Evolutionary conservation across 352 stramenopile genomes (phyloP).

Genomic region (Phytophthora megakarya): DNA sequence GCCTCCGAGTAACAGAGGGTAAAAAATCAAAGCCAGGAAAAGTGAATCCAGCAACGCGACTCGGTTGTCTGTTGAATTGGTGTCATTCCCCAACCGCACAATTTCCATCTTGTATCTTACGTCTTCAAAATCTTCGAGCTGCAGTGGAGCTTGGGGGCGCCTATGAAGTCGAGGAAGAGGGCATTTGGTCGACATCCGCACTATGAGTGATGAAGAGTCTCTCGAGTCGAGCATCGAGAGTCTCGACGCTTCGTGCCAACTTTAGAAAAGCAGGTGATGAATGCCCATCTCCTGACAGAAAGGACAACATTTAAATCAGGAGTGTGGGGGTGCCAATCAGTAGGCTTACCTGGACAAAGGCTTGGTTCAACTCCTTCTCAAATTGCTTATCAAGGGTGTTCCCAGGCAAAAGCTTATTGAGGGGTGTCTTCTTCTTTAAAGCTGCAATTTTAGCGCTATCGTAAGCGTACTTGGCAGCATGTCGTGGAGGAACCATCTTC

Average conservation of each 20-base stretch:
- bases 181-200: background rate
- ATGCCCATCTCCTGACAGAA: constrained; percentile 64
- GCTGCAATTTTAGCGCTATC: constrained; percentile 48
- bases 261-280: constrained; percentile 49
- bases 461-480: constrained; percentile 51
- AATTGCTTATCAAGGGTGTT: constrained; percentile 48
- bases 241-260: constrained; percentile 20
- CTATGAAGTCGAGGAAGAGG: constrained; percentile 17
- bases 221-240: no score
- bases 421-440: constrained; percentile 65
- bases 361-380: constrained; percentile 75
- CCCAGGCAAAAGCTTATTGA: constrained; percentile 55
- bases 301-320: background rate
- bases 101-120: constrained; percentile 69
- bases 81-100: constrained; percentile 36
- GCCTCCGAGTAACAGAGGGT: constrained; percentile 36
- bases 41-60: constrained; percentile 39
- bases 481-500: constrained; percentile 51
- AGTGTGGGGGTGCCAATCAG: background rate
- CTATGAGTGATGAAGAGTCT: constrained; percentile 4
- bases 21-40: constrained; percentile 36
- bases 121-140: constrained; percentile 69
- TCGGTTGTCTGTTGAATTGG: constrained; percentile 6
- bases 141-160: constrained; percentile 27
- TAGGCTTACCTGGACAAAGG: constrained; percentile 48